Evolutionary conservation across 345 rosid species (phyloP), one percentile per base, ranked within the genome.

Genomic region (Sonneratia caseolaris): DNA sequence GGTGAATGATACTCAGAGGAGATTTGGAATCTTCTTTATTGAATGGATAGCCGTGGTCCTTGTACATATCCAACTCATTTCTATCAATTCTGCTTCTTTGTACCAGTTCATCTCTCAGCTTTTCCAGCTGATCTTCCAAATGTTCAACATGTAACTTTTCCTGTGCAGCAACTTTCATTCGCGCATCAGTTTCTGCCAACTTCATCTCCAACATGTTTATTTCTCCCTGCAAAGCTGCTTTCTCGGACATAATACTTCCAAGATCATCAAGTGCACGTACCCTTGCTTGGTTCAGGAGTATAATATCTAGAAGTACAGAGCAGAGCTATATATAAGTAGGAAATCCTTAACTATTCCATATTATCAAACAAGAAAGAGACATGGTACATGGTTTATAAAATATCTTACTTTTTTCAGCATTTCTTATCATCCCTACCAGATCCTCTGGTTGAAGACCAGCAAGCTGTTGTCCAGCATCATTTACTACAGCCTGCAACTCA

Each of bases 151-250:
- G 90, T 75, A 82, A 76, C 85, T 90, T 94, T 81, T 88, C 92
- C 74, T 85, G 92, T 53, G 92, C 80, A 80, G 97, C 86, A 71
- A 84, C 81, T 82, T 79, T 83, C 71, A 94, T 86, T 73, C 84
- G 83, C n/a, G 91, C 97, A 84, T 94, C 96, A 79, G 89, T 88
- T 81, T 94, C 98, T 27, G 91, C 85, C 82, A 91, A 68, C 80
- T 79, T 90, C 90, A 82, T 83, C 81, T 90, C 91, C 76, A 94
- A 72, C 38, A 48, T 81, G 74, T 70, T 86, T 61, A 90, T 87
- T 81, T 91, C 96, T 75, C 91, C 86, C 69, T 88, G 96, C 81
- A 91, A 74, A 5, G 85, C 77, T 78, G 90, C 91, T 76, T 91
- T 91, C 81, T 94, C 98, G 56, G 76, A 68, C 11, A 91, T 82